Base-by-base conservation (phyloP, 495 filamentous ascomycete species). In the Aspergillus saccharolyticus region DNA sequence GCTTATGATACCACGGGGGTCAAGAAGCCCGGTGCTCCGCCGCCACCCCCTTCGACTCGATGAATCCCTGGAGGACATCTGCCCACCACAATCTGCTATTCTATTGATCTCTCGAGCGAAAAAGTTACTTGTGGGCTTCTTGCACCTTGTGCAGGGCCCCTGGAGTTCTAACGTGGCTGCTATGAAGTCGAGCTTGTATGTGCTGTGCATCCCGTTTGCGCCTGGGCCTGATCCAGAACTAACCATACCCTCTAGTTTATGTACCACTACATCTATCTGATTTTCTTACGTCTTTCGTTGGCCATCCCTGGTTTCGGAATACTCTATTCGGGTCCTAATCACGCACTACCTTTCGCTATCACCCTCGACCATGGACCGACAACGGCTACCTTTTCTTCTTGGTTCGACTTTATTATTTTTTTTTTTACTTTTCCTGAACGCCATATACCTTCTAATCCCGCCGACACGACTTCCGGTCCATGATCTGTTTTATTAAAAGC, bases 1-100 rank as follows among this genome's bases (percentile, higher is more conserved):
- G 79, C 78, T 62, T 84, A 84, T 61, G 81, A 84, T 59, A 84
- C 80, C 53, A 84, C 81, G 4, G 81, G 80, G 20, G 76, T 82
- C 18, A 78, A 80, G 65, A 82, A 82, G 69, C 81, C 81, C 45
- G 74, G 78, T 54, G 75, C 76, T 63, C 80, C 80, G 56, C 77
- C 75, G 58, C 72, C 70, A 54, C 70, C 68, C 48, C 72, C 70
- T 24, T 73, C 70, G 63, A 71, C 49, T 16, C 56, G 66, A 70
- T 67, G 56, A 53, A 64, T 30, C 50, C 53, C 59, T 63, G 22
- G 44, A 54, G 44, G 50, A 55, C 65, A 59, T 63, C 52, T 63
- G 58, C 54, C 59, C 64, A 61, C 63, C 60, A 66, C 59, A 65
- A 60, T 61, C 64, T 62, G 42, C 59, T 65, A 58, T 57, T 63